Evolutionary conservation across 2,329 filamentous ascomycete genomes (phyloP), one percentile per base, ranked within the genome.

Genomic region (Fonsecaea monophora): DNA sequence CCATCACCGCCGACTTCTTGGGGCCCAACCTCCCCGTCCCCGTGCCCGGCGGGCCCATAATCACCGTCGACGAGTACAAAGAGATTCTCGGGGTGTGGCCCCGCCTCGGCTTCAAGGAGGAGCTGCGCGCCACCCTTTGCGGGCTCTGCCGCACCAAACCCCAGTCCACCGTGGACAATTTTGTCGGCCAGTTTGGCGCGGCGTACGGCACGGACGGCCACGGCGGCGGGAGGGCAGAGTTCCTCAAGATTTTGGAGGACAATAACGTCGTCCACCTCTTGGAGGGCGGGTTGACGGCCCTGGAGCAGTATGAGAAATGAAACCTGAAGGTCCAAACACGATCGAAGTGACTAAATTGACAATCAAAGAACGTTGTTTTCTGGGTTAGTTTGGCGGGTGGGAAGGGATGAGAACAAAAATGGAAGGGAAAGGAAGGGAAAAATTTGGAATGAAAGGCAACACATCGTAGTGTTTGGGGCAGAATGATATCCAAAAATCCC

Each of bases 111-210:
- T 71, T 80, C 53, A 76, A 74, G 70, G 73, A 74, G 2, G 75
- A 74, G 10, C 18, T 79, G 34, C 75, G 71, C 45, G 71, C 76
- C 10, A 71, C 75, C 25, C 70, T 79, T 69, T 77, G 77, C 64
- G 68, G 75, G 30, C 68, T 80, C 12, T 80, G 77, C 65, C 73
- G 72, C 45, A 75, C 71, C 15, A 80, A 80, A 69, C 76, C 77
- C 5, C 70, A 72, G 38, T 77, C 77, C 1, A 79, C 77, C 2
- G 75, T 76, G 65, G 73, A 76, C 60, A 79, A 77, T 64, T 76
- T 75, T 15, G 76, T 78, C 1, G 40, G 37, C 30, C 62, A 64
- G 82, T 70, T 79, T 78, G 69, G 65, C 37, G 64, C 58, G 64
- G 54, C 48, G 37, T 66, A 62, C 62, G 60, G 71, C 35, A 37